Evolutionary conservation across 179 eudicot species (phyloP).

Genomic region (Spergularia azorica): DNA sequence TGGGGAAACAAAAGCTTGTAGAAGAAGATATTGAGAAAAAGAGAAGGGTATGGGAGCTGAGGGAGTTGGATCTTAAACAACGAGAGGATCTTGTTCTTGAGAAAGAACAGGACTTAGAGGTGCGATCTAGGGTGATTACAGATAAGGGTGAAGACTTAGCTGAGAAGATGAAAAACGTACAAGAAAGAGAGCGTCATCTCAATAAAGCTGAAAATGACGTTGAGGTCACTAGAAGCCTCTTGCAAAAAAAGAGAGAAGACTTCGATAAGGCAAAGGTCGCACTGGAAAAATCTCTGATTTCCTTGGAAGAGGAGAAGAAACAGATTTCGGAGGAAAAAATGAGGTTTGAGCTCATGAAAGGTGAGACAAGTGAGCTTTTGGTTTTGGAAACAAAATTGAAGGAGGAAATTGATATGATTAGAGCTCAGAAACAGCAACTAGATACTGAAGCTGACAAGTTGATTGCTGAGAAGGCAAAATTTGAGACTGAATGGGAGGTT

Average conservation of each 20-base stretch:
- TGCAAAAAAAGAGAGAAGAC: constrained; percentile 65
- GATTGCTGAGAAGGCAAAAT: constrained; percentile 75
- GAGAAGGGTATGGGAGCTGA: constrained; percentile 88
- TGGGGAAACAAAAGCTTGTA: constrained; percentile 50
- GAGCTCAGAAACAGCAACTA: constrained; percentile 72
- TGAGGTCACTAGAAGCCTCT: constrained; percentile 38
- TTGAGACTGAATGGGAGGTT: constrained; percentile 86
- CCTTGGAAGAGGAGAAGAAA: constrained; percentile 58
- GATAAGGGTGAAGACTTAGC: constrained; percentile 69
- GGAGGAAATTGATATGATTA: constrained; percentile 80
- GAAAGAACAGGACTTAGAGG: constrained; percentile 67
- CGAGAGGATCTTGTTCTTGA: constrained; percentile 63
- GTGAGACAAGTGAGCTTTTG: constrained; percentile 70
- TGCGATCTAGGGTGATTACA: constrained; percentile 50
- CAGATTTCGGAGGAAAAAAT: constrained; percentile 56
- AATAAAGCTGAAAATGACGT: constrained; percentile 49
- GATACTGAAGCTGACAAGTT: constrained; percentile 75
- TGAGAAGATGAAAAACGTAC: constrained; percentile 44
- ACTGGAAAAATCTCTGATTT: constrained; percentile 48
- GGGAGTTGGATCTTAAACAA: constrained; percentile 73
- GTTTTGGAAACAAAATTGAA: constrained; percentile 68
- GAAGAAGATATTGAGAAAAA: constrained; percentile 74
- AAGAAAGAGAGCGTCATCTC: constrained; percentile 61
- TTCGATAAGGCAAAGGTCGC: constrained; percentile 40
- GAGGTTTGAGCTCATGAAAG: constrained; percentile 61